A percentile compares a stretch with the other conserved stretches of the same genome.
Evolutionary conservation across 2,329 filamentous ascomycete genomes (phyloP).

Genomic region (Diaporthe caulivora): DNA sequence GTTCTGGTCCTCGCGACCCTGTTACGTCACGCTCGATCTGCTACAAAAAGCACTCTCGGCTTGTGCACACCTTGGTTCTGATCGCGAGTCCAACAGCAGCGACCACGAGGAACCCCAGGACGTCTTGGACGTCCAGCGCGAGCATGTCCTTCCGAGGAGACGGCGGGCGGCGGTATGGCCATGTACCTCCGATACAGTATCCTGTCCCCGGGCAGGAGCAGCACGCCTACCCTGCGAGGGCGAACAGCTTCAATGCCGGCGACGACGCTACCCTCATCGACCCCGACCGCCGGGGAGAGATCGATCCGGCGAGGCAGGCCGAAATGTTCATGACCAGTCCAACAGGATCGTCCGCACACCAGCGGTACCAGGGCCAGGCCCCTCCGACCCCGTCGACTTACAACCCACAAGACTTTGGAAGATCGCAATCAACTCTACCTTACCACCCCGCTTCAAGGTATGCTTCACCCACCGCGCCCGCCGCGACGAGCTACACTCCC

Average conservation of each 20-base stretch:
- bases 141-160: slow-evolving; percentile 75
- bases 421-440: slow-evolving; percentile 65
- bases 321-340: slow-evolving; percentile 74
- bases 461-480: slow-evolving; percentile 45
- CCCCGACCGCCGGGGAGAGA: slow-evolving; percentile 45
- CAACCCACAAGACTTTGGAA: slow-evolving; percentile 77
- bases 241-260: slow-evolving; percentile 80
- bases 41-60: slow-evolving; percentile 1
- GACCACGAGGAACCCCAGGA: not conserved
- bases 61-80: not conserved
- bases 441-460: slow-evolving; percentile 60
- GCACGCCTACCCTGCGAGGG: slow-evolving; percentile 59
- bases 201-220: slow-evolving; percentile 61
- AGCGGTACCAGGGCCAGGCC: slow-evolving; percentile 62
- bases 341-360: slow-evolving; percentile 61
- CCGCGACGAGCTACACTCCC: slow-evolving; percentile 49
- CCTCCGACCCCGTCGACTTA: slow-evolving; percentile 67
- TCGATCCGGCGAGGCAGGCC: slow-evolving; percentile 56
- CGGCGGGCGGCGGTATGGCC: slow-evolving; percentile 73
- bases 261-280: slow-evolving; percentile 74
- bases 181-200: slow-evolving; percentile 76
- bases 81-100: slow-evolving; percentile 29
- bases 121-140: not conserved
- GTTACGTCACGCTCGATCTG: slow-evolving; percentile 28
- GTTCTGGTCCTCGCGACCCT: not conserved